Percentiles rank a stretch among this genome's conserved stretches.
These are phyloP conservation scores for Curvularia verruculosa DNA, from an alignment of 2,329 filamentous ascomycete genomes.

Conservation along the genomic window DNA sequence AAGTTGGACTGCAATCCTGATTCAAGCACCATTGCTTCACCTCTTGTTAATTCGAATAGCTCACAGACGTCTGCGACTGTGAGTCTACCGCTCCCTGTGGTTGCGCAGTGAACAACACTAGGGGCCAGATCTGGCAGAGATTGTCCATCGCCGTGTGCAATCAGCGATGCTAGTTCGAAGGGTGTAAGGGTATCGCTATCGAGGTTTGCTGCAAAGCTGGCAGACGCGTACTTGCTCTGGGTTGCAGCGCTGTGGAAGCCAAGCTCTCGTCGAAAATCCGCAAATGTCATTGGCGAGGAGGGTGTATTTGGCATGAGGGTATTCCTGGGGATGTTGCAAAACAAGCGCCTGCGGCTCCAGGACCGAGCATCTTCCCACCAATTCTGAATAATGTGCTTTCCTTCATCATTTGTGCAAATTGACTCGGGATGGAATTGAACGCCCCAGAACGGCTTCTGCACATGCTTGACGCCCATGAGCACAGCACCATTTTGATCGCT, in stretches of 20 bases:
- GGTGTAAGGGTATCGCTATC: slow-evolving; percentile 26
- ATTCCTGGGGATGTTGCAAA: slow-evolving; percentile 18
- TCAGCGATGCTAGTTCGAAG: slow-evolving; percentile 32
- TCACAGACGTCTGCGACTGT: slow-evolving; percentile 49
- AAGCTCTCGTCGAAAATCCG: slow-evolving; percentile 28
- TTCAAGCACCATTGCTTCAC: slow-evolving; percentile 54
- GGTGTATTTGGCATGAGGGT: slow-evolving; percentile 14
- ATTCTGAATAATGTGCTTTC: slow-evolving; percentile 69
- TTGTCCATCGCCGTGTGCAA: slow-evolving; percentile 36
- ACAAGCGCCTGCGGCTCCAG: slow-evolving; percentile 54
- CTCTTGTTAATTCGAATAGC: slow-evolving; percentile 38
- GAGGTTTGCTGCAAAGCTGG: slow-evolving; percentile 10
- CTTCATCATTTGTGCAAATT: slow-evolving; percentile 75
- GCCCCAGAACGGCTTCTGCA: slow-evolving; percentile 76
- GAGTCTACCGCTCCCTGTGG: slow-evolving; percentile 43
- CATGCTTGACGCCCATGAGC: slow-evolving; percentile 79
- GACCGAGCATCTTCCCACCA: slow-evolving; percentile 73
- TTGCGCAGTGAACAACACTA: slow-evolving; percentile 41
- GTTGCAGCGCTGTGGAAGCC: slow-evolving; percentile 16
- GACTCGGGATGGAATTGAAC: slow-evolving; percentile 93
- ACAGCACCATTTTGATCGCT: slow-evolving; percentile 60
- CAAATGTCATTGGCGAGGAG: slow-evolving; percentile 27
- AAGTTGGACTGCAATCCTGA: slow-evolving; percentile 53
- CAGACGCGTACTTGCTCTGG: slow-evolving; percentile 12
- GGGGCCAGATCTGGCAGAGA: slow-evolving; percentile 33